Evolutionary conservation across 2,329 filamentous ascomycete species (phyloP).

Genomic region (Pseudopithomyces chartarum): DNA sequence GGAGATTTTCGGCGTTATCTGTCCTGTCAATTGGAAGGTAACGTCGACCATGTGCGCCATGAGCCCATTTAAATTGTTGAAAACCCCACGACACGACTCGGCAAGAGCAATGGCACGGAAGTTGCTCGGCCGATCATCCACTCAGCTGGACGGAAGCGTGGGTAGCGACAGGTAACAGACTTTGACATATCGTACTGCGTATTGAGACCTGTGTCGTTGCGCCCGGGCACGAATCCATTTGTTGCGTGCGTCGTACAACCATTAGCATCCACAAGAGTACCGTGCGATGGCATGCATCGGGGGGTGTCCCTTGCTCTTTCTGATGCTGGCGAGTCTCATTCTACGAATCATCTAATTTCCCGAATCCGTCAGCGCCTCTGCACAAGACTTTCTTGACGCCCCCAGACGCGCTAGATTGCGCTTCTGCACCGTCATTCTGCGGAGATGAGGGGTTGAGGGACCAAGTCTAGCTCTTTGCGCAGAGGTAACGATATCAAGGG

Average conservation of each 20-base stretch:
- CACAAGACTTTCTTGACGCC: constrained; percentile 18
- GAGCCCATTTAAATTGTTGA: constrained; percentile 24
- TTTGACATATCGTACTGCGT: constrained; percentile 39
- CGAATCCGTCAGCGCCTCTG: constrained; percentile 17
- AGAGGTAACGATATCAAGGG: background rate
- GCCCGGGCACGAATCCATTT: constrained; percentile 28
- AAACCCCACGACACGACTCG: constrained; percentile 23
- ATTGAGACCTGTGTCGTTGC: constrained; percentile 27
- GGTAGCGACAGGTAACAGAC: constrained; percentile 33
- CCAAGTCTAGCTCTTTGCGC: background rate
- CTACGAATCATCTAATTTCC: constrained; percentile 24
- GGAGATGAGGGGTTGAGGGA: constrained; percentile 6
- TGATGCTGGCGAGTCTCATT: constrained; percentile 22
- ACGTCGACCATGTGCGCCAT: constrained; percentile 39
- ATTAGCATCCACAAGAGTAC: constrained; percentile 26
- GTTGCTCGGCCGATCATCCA: constrained; percentile 20
- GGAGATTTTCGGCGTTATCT: constrained; percentile 39
- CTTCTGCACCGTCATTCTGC: constrained; percentile 10
- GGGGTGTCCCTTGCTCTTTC: constrained; percentile 35
- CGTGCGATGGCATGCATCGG: constrained; percentile 40
- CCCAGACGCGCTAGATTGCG: constrained; percentile 2
- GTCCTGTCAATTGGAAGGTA: constrained; percentile 29
- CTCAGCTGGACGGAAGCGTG: constrained; percentile 27
- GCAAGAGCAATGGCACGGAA: constrained; percentile 14
- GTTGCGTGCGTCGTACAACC: constrained; percentile 30